These are phyloP conservation scores for Quercus tomentella DNA, from an alignment of 331 rosid genomes.

Conservation along the genomic window DNA sequence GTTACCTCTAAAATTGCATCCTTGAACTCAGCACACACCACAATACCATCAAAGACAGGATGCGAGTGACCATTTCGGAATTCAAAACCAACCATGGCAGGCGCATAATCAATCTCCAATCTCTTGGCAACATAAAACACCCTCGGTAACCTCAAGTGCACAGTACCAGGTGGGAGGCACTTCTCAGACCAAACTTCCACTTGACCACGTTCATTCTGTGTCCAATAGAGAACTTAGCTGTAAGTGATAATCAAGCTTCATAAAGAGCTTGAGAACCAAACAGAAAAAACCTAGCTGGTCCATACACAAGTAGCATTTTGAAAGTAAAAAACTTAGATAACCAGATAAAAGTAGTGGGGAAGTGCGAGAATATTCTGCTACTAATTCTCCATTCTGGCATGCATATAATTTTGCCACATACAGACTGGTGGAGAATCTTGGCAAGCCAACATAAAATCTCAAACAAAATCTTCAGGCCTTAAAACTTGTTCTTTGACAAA, in stretches of 20 bases:
- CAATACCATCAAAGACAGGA: constrained; percentile 90
- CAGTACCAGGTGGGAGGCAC: constrained; percentile 95
- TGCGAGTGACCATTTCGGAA: constrained; percentile 73
- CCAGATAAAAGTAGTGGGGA: not conserved
- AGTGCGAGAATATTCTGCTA: not conserved
- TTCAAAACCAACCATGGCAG: constrained; percentile 97
- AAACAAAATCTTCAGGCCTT: not conserved
- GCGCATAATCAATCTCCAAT: constrained; percentile 88
- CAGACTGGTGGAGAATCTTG: not conserved
- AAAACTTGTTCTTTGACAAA: not conserved
- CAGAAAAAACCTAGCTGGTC: not conserved
- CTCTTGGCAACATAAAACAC: constrained; percentile 71
- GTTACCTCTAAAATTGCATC: constrained; percentile 74
- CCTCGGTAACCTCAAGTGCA: constrained; percentile 75
- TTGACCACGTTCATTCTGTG: constrained; percentile 81
- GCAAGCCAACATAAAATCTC: not conserved
- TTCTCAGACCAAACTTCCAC: constrained; percentile 98
- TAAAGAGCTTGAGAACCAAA: constrained; percentile 10
- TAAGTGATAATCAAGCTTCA: constrained; percentile 20
- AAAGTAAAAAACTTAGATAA: not conserved
- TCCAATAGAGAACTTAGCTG: constrained; percentile 19
- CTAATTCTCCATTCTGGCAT: not conserved
- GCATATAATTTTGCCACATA: not conserved
- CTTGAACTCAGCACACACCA: constrained; percentile 87
- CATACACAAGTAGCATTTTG: not conserved